Percentiles rank a stretch among this genome's conserved stretches.
Evolutionary conservation across 768 basidiomycete species (phyloP).

Genomic region (Hygrophoropsis aurantiaca): DNA sequence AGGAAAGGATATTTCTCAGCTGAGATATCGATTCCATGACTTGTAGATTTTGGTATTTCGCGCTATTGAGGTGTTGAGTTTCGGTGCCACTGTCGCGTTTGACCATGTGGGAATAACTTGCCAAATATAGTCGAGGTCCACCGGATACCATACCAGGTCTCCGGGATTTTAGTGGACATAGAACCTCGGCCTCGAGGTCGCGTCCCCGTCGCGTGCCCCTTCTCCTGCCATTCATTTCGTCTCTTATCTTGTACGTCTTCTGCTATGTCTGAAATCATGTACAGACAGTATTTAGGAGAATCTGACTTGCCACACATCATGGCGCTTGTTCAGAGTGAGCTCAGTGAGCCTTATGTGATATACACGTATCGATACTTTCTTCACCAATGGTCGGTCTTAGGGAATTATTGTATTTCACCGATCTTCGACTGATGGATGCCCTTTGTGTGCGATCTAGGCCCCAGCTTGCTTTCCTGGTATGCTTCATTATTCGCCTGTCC

Average conservation of each 20-base stretch:
- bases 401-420: conserved; percentile 1
- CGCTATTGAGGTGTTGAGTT: neutral
- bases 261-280: conserved; percentile 43
- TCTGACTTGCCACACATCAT: conserved; percentile 81
- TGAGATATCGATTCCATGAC: conserved; percentile 61
- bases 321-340: conserved; percentile 84
- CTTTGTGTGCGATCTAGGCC: conserved; percentile 54
- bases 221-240: conserved; percentile 2
- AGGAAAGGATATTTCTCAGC: conserved; percentile 53
- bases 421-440: conserved; percentile 3
- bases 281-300: conserved; percentile 76
- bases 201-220: conserved; percentile 4
- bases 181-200: neutral
- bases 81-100: neutral
- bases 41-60: neutral
- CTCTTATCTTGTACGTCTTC: conserved; percentile 9
- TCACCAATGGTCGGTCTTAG: conserved; percentile 78
- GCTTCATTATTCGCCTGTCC: conserved; percentile 4
- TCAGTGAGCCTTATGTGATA: conserved; percentile 94
- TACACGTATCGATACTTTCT: conserved; percentile 98
- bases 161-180: conserved; percentile 1
- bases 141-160: conserved; percentile 1
- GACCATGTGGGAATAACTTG: conserved; percentile 5
- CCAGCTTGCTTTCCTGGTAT: conserved; percentile 79
- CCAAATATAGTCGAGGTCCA: conserved; percentile 2